A percentile compares a stretch with the other conserved stretches of the same genome.
Conservation (phyloP, 208 protist species). For the Vickermania spadyakhi region DNA sequence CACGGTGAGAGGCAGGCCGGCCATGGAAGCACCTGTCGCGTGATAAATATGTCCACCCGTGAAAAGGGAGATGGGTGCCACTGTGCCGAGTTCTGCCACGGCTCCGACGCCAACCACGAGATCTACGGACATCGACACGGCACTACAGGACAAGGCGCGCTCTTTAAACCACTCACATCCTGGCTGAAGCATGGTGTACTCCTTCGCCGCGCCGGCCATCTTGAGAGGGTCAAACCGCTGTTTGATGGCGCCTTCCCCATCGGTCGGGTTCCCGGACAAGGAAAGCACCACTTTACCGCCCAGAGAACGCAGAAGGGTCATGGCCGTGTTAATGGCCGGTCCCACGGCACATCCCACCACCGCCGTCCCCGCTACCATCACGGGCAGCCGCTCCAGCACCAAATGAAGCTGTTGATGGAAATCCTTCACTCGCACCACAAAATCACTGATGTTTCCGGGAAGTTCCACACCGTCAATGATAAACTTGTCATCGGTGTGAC, state of each 20-base stretch:
- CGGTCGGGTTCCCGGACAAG: constrained; percentile 74
- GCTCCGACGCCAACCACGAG: constrained; percentile 62
- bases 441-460: constrained; percentile 54
- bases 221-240: constrained; percentile 76
- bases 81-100: constrained; percentile 88
- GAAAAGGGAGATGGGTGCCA: constrained; percentile 75
- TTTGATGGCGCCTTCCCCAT: constrained; percentile 81
- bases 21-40: constrained; percentile 37
- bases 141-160: constrained; percentile 85
- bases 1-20: constrained; percentile 55
- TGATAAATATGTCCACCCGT: constrained; percentile 71
- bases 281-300: constrained; percentile 93
- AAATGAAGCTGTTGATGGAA: constrained; percentile 51
- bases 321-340: constrained; percentile 85
- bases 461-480: constrained; percentile 74
- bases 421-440: constrained; percentile 74
- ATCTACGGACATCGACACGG: constrained; percentile 90
- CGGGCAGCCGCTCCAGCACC: constrained; percentile 65
- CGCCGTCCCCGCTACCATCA: constrained; percentile 48
- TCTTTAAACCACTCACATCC: constrained; percentile 95
- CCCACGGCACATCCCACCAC: constrained; percentile 88
- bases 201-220: constrained; percentile 66
- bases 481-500: constrained; percentile 78
- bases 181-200: constrained; percentile 82
- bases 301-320: constrained; percentile 71